Percentiles rank a stretch among this genome's conserved stretches.
Conservation (phyloP, 768 basidiomycete species). For the Royoungia palumana region DNA sequence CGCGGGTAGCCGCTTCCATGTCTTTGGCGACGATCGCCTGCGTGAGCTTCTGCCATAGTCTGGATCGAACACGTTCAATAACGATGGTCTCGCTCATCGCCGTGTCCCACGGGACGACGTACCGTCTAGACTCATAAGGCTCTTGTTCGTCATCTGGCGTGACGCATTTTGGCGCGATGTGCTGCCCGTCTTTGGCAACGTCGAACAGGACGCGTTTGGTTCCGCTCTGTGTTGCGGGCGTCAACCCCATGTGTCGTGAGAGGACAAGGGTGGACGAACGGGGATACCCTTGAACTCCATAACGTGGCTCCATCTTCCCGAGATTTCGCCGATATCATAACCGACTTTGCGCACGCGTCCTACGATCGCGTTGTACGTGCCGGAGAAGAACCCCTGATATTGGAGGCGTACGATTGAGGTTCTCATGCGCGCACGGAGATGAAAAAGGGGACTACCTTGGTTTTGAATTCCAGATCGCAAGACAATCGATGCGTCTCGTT, state of each 20-base stretch:
- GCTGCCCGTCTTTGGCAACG: slow-evolving; percentile 68
- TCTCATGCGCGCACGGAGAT: neutral
- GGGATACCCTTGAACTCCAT: slow-evolving; percentile 81
- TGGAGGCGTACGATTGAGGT: neutral
- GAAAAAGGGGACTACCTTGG: slow-evolving; percentile 57
- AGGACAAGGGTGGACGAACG: slow-evolving; percentile 38
- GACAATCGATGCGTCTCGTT: slow-evolving; percentile 72
- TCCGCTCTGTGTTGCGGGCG: slow-evolving; percentile 44
- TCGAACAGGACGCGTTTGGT: slow-evolving; percentile 82
- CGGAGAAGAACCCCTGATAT: slow-evolving; percentile 91
- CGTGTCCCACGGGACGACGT: slow-evolving; percentile 17
- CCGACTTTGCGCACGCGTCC: slow-evolving; percentile 70
- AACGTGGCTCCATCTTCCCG: slow-evolving; percentile 84
- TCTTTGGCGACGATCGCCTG: slow-evolving; percentile 81
- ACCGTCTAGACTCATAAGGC: slow-evolving; percentile 85
- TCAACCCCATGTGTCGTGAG: neutral
- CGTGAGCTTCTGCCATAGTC: slow-evolving; percentile 83
- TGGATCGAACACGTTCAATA: slow-evolving; percentile 18
- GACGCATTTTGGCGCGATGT: slow-evolving; percentile 79
- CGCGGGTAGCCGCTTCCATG: slow-evolving; percentile 91
- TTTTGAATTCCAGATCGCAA: slow-evolving; percentile 95
- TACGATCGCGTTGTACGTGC: slow-evolving; percentile 87
- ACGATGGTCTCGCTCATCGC: too few relatives aligned
- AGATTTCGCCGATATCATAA: slow-evolving; percentile 77
- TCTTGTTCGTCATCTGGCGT: slow-evolving; percentile 85